Evolutionary conservation across 345 rosid genomes (phyloP).

Genomic region (Linum usitatissimum): DNA sequence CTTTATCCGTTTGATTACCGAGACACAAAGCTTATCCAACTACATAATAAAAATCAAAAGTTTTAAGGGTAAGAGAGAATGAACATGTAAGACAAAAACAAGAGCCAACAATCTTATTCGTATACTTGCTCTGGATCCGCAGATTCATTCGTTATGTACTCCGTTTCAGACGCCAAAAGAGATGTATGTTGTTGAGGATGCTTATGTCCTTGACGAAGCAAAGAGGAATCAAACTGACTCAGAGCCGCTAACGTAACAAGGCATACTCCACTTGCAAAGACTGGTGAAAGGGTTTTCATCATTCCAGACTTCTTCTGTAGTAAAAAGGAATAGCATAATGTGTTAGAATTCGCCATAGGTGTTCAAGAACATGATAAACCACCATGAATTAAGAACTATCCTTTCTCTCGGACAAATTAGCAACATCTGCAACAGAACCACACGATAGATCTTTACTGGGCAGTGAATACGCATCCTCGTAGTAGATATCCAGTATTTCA

Average conservation of each 20-base stretch:
- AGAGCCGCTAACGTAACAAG: constrained; percentile 35
- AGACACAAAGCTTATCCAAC: constrained; percentile 43
- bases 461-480: constrained; percentile 70
- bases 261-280: constrained; percentile 59
- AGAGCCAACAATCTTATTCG: not conserved
- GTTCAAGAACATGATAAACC: not conserved
- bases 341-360: not conserved
- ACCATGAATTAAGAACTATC: constrained; percentile 23
- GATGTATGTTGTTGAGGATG: constrained; percentile 21
- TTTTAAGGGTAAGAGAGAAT: not conserved
- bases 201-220: constrained; percentile 27
- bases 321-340: constrained; percentile 10
- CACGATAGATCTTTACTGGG: constrained; percentile 56
- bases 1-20: constrained; percentile 45
- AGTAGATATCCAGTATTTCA: constrained; percentile 64
- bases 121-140: constrained; percentile 43
- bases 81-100: not conserved
- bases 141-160: constrained; percentile 25
- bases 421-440: constrained; percentile 28
- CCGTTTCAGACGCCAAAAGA: constrained; percentile 28
- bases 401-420: constrained; percentile 47
- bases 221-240: constrained; percentile 36
- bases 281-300: constrained; percentile 39
- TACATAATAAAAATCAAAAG: constrained; percentile 17
- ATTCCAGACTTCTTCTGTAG: constrained; percentile 50